Base-by-base conservation (phyloP, 2,329 filamentous ascomycete species). In the Monascus ruber region DNA sequence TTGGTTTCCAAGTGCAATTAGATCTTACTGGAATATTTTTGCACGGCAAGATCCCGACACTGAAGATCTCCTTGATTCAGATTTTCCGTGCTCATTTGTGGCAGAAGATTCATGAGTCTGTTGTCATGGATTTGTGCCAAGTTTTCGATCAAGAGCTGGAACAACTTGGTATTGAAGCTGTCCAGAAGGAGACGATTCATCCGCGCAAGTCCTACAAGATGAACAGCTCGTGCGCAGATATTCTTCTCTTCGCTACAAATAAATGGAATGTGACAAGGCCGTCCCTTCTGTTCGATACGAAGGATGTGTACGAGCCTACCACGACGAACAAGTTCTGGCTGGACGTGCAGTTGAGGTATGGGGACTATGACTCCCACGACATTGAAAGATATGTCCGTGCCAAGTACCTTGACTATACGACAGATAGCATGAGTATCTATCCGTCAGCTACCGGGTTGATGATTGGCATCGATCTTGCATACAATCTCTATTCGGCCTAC, bases 171-270 rank as follows among this genome's bases (percentile, higher is more conserved):
- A 95, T 98, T 42, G 91, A 98, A 64, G 93, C 87, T 2, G 91
- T 96, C 4, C 91, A 98, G 60, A 98, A 98, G 65, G 91, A 98
- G 69, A 96, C 91, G 0, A 98, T 98, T 43, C 91, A 98, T 70
- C 91, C 91, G 38, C 78, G 91, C 77, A 98, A 98, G 68, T 95
- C 87, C 4, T 98, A 98, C 77, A 98, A 98, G 77, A 98, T 98
- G 91, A 98, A 98, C 72, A 95, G 88, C 55, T 96, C 89, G 42
- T 96, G 91, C 55, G 91, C 93, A 4, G 91, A 98, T 62, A 95
- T 98, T 47, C 73, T 96, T 39, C 76, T 98, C 6, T 98, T 98
- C 57, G 89, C 91, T 31, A 94, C 84, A 47, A 91, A 96, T 69
- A 98, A 96, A 63, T 98, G 93, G 93, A 96, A 94, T 47, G 88